phyloP scores from a whole-genome alignment of 2,329 filamentous ascomycete species.

The Colletotrichum godetiae region DNA sequence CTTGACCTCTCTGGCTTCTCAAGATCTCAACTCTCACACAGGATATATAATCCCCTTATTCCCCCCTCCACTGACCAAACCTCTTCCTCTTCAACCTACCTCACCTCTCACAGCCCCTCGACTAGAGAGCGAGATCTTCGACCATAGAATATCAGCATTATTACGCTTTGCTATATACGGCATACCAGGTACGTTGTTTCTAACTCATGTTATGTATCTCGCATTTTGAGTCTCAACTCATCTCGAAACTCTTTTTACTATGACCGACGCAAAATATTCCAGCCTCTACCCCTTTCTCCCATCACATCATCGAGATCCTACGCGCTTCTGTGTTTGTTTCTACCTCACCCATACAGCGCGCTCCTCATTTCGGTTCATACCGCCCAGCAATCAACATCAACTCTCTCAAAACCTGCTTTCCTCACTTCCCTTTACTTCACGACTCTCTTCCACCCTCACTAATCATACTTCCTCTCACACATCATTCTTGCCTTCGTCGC shows the following conservation, averaged over 20 bases:
- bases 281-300: background rate
- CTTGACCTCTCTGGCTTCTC: background rate
- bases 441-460: background rate
- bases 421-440: background rate
- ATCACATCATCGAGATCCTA: background rate
- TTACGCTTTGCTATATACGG: background rate
- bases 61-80: background rate
- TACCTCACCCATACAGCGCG: background rate
- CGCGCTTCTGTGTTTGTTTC: background rate
- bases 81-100: background rate
- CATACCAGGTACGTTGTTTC: background rate
- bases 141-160: background rate
- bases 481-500: background rate
- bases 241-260: background rate
- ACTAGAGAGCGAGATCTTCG: background rate
- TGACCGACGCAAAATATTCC: background rate
- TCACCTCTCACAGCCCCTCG: background rate
- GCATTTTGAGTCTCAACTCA: background rate
- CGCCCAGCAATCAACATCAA: background rate
- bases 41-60: background rate
- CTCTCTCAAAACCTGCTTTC: background rate
- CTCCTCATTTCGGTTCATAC: background rate
- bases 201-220: background rate
- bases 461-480: background rate
- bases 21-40: background rate